Base-by-base conservation (phyloP, 768 basidiomycete species). In the Mycena leptocephala region DNA sequence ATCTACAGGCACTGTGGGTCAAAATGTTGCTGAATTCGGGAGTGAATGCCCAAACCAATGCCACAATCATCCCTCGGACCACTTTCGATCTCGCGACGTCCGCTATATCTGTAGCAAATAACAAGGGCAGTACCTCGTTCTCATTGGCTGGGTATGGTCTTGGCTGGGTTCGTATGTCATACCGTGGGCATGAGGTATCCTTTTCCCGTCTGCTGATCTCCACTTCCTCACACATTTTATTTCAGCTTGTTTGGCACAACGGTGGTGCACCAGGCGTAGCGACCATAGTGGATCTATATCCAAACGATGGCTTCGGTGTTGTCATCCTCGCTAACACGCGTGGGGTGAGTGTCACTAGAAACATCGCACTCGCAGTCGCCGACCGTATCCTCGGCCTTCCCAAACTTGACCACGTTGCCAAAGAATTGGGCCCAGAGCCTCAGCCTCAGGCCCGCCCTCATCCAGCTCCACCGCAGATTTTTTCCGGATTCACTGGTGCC, bases 161-260 rank as follows among this genome's bases (percentile, higher is more conserved):
- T 79, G 89, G 89, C 14, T 90, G 89, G 88, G 39, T 22, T 55
- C 82, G 86, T 5, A 63, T n/a, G 10, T 85, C 89, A 1, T 88
- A 86, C 65, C 81, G 79, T 2, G 89, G 86, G 0, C 86, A 89
- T 64, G 85, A 88, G 28, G 88, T 89, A 74, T 55, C 81, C 61
- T 33, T 28, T 51, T 46, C 28, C 20, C 5, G 26, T 70, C 46
- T 56, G 32, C n/a, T 13, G 1, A 20, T 22, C 24, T 30, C 35
- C 8, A 28, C 22, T 13, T 7, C 22, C 58, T 26, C 24, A 72
- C 65, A 16, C 43, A 14, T 30, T 1, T 28, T 20, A 5, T n/a
- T 24, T 3, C 24, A 88, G 90, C 35, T 86, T 28, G 9, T 88
- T 5, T 76, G 63, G 43, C 88, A 86, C 70, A 10, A 55, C 0